Base-by-base conservation (phyloP, 169 alveolate genomes). In the Cryptosporidium parvum region DNA sequence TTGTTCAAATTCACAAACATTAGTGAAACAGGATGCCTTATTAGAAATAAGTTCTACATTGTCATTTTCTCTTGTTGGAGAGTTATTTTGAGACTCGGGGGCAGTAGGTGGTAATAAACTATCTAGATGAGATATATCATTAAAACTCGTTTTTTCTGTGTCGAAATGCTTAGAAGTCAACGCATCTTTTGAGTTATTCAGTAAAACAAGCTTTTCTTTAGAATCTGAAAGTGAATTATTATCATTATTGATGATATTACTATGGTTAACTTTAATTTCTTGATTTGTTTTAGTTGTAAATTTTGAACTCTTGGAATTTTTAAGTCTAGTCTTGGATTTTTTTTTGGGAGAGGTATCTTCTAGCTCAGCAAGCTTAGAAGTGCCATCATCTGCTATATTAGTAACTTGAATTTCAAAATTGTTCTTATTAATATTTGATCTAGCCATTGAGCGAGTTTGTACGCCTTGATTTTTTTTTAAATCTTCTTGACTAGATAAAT, bases 101-200 rank as follows among this genome's bases (percentile, higher is more conserved):
- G 89, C 89, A 14, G 89, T 80, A n/a, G 89, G 75, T 80, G 75
- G 89, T 16, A 80, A 48, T 29, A 65, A 48, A 21, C 68, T 51
- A 62, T 59, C 75, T 21, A 62, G 29, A 12, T 35, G 80, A 26
- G 72, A 65, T 65, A 65, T 65, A 5, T 16, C 48, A n/a, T 33
- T 65, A n/a, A 29, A 39, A 14, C 21, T 7, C 1, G 10, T 56
- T 39, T 33, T 70, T 56, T 14, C 35, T 75, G 6, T 14, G 9
- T 62, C 89, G 42, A 3, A 37, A 61, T 18, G 12, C n/a, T 21
- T 26, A 39, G 72, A 61, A 37, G 16, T 14, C 1, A 37, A 48
- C 18, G 3, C 1, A 35, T 26, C 69, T 8, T 29, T 52, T 1
- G 5, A 10, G 65, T 44, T n/a, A 26, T 37, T 65, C 23, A 44